Base-by-base conservation (phyloP, 1,284 basidiomycete species). In the Malassezia caprae region DNA sequence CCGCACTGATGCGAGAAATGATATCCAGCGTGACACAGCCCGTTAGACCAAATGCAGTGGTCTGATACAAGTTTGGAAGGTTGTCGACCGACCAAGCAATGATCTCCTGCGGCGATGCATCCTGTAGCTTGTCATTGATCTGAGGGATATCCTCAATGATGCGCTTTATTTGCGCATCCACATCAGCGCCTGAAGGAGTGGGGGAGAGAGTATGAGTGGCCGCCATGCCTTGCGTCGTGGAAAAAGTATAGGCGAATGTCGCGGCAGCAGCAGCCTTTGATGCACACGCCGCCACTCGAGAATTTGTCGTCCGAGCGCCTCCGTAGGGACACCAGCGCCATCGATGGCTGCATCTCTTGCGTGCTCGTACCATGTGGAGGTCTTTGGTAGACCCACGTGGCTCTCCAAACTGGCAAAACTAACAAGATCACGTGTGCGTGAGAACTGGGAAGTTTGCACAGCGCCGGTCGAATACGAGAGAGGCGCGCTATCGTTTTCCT, bases 21-120 rank as follows among this genome's bases (percentile, higher is more conserved):
- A 68, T 61, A 62, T 73, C 72, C 34, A 74, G 60, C 10, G 68
- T 73, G 49, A 73, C 69, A 62, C 72, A 74, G 27, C 72, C 72
- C 7, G 72, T 74, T 40, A 74, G 54, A 24, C 72, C 72, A 45
- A 72, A 74, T 2, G 72, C 72, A 12, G 71, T 74, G 32, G 72
- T 74, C 58, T 74, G 72, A 52, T 72, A 74, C 27, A 74, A 65
- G 15, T 66, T 61, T 11, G 72, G 70, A 12, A 74, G 60, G 58
- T 72, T 68, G 60, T 74, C 69, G 48, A 74, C 65, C 28, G 72
- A 61, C 72, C 72, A 74, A 13, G 62, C 60, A 49, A 74, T 58
- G 50, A 74, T 73, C 40, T 73, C 64, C 24, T 56, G 32, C 2
- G 72, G 72, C 41, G 58, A 58, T 19, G 72, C 67, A 37, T 72